Conservation (phyloP, 2,329 filamentous ascomycete species). For the Orbilia oligospora region DNA sequence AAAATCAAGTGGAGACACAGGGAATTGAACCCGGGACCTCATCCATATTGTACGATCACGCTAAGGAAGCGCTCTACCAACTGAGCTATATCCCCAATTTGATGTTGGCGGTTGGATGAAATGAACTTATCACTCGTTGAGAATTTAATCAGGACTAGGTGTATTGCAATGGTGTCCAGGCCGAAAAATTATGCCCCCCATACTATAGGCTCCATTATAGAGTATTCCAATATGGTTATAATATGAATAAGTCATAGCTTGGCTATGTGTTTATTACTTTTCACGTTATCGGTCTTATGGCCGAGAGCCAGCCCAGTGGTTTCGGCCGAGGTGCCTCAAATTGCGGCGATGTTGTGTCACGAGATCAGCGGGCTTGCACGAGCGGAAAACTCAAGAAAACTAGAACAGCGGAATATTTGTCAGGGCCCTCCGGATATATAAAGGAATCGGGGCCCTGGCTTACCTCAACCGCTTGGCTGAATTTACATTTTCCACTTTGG, state of each 20-base stretch:
- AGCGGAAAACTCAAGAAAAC: neutral
- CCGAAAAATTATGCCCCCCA: too few species aligned
- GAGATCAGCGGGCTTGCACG: conserved; percentile 34
- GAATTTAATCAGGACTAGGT: too few species aligned
- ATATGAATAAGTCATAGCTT: neutral
- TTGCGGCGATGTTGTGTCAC: conserved; percentile 26
- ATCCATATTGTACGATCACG: conserved; percentile 36
- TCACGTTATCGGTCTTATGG: conserved; percentile 15
- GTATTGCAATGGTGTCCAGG: too few species aligned
- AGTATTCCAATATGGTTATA: neutral
- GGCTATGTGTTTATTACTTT: neutral
- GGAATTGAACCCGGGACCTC: conserved; percentile 47
- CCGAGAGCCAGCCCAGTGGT: conserved; percentile 26
- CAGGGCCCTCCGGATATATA: neutral
- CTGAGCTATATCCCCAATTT: conserved; percentile 53
- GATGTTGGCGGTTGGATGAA: neutral
- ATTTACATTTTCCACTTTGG: neutral
- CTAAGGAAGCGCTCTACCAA: conserved; percentile 59
- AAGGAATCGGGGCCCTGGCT: neutral
- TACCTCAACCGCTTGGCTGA: neutral
- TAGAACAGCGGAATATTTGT: neutral
- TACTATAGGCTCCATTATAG: too few species aligned
- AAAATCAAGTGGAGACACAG: conserved; percentile 22
- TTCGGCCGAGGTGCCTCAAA: conserved; percentile 41
- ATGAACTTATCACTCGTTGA: too few species aligned